Conservation (phyloP, 352 stramenopile species). For the Phytophthora syringae region DNA sequence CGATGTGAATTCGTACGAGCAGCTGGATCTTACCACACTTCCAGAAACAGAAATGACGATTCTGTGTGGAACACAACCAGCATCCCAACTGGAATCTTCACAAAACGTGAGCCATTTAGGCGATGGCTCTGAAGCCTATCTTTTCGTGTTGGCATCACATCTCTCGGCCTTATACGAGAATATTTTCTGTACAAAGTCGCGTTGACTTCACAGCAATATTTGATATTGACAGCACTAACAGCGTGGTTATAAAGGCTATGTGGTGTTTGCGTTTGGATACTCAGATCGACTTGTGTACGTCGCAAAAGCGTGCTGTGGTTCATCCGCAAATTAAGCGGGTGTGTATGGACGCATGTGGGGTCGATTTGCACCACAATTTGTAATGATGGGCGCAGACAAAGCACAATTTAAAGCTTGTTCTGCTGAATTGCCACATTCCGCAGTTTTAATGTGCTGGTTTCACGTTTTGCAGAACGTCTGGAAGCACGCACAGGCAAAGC, state of each 20-base stretch:
- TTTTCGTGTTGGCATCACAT: neutral
- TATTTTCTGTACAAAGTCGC: neutral
- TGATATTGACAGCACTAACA: neutral
- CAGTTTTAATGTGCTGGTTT: neutral
- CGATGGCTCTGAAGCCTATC: neutral
- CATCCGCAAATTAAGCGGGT: neutral
- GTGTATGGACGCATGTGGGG: neutral
- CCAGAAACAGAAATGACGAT: neutral
- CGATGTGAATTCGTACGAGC: neutral
- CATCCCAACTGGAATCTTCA: neutral
- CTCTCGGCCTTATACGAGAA: neutral
- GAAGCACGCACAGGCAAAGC: neutral
- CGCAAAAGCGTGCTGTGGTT: neutral
- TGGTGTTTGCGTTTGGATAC: conserved; percentile 1
- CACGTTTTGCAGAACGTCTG: neutral
- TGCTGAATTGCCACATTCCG: neutral
- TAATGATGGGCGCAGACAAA: neutral
- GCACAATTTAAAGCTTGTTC: neutral
- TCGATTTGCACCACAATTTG: neutral
- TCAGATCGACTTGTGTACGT: conserved; percentile 2
- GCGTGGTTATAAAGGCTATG: neutral
- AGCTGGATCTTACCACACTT: neutral
- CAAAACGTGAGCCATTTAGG: neutral
- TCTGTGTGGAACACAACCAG: neutral
- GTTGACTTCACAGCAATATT: neutral